These are phyloP conservation scores for Notholithocarpus densiflorus DNA, from an alignment of 306 rosid genomes.

Conservation along the genomic window DNA sequence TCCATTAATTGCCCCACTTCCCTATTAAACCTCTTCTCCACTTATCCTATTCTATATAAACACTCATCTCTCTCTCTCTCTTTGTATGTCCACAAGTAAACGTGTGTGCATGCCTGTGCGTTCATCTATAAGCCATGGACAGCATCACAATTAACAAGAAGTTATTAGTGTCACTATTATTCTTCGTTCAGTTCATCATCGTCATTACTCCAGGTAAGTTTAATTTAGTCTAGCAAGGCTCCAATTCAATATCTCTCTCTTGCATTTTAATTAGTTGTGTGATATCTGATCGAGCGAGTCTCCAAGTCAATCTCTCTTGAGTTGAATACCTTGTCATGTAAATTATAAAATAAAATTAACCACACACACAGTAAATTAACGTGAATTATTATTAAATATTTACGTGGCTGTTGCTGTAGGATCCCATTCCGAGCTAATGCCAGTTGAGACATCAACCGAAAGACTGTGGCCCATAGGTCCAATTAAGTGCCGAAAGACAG, in stretches of 20 bases:
- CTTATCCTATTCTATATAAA: neutral
- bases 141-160: neutral
- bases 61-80: neutral
- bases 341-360: neutral
- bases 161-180: neutral
- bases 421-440: neutral
- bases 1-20: slow-evolving; percentile 1
- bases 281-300: too few species aligned
- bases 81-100: neutral
- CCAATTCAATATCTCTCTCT: neutral
- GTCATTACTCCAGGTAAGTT: neutral
- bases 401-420: neutral
- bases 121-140: slow-evolving; percentile 8
- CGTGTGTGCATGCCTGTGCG: neutral
- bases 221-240: neutral
- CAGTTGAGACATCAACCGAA: neutral
- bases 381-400: too few species aligned
- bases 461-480: neutral
- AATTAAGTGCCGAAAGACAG: slow-evolving; percentile 13
- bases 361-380: neutral
- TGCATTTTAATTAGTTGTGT: too few species aligned
- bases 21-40: neutral
- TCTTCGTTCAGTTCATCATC: slow-evolving; percentile 5
- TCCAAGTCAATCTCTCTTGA: neutral
- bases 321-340: too few species aligned